Percentiles rank a stretch among this genome's conserved stretches.
Conservation (phyloP, 306 rosid genomes). For the Geum urbanum region DNA sequence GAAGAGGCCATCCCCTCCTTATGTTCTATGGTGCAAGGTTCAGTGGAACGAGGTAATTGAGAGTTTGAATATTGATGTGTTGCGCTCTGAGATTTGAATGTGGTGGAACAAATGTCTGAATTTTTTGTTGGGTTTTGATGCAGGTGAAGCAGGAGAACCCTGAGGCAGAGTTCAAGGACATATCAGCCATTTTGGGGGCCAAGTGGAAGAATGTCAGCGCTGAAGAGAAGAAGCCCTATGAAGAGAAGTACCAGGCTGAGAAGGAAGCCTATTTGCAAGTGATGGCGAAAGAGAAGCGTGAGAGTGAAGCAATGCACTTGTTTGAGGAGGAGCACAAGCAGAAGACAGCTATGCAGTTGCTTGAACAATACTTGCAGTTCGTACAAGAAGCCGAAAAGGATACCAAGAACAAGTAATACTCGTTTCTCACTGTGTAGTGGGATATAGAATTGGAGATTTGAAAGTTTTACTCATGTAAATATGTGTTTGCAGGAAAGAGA, state of each 20-base stretch:
- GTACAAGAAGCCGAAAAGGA: constrained; percentile 64
- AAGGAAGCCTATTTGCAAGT: constrained; percentile 69
- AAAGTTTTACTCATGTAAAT: not conserved
- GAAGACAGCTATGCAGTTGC: constrained; percentile 85
- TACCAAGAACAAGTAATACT: constrained; percentile 47
- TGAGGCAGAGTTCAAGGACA: constrained; percentile 82
- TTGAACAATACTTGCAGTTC: constrained; percentile 81
- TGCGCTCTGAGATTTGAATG: not conserved
- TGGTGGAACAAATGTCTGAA: not conserved
- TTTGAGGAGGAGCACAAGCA: constrained; percentile 84
- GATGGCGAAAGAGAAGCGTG: constrained; percentile 66
- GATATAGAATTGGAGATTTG: not conserved
- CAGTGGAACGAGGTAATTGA: constrained; percentile 73
- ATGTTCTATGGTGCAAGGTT: constrained; percentile 81
- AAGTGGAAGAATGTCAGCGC: constrained; percentile 70
- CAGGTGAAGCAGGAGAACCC: constrained; percentile 78
- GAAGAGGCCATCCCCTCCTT: constrained; percentile 80
- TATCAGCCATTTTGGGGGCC: constrained; percentile 66
- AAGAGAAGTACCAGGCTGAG: constrained; percentile 64
- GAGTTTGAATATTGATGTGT: not conserved
- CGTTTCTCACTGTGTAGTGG: not conserved
- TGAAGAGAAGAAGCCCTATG: constrained; percentile 85
- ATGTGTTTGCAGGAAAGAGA: constrained; percentile 58
- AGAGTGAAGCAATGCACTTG: constrained; percentile 81
- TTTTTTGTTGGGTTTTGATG: constrained; percentile 7